Conservation (phyloP, 2,329 filamentous ascomycete species). For the Sphaerulina populicola region DNA sequence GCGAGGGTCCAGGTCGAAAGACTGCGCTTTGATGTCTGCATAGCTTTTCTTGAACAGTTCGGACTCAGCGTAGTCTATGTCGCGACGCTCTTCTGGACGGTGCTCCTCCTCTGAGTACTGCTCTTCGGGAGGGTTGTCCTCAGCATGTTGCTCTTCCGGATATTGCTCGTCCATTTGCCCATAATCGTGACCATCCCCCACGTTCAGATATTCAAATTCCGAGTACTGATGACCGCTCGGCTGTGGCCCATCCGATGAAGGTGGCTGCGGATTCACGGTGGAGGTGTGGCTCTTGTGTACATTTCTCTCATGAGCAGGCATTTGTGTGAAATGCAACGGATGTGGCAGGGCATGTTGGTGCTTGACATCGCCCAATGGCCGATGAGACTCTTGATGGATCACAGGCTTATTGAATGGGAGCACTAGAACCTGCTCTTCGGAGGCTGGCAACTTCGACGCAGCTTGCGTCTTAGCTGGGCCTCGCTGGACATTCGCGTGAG, state of each 20-base stretch:
- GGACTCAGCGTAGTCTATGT: slow-evolving; percentile 25
- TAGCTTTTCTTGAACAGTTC: slow-evolving; percentile 27
- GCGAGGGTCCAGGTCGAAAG: slow-evolving; percentile 26
- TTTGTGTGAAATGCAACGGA: neutral
- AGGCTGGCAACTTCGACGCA: neutral
- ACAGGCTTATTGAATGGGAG: neutral
- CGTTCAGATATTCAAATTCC: neutral
- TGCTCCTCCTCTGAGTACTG: neutral
- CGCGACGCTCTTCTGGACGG: neutral
- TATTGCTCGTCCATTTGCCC: neutral
- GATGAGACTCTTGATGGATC: neutral
- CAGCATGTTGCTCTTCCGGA: neutral
- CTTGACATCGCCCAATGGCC: neutral
- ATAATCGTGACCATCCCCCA: neutral
- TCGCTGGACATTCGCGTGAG: neutral
- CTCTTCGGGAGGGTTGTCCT: neutral
- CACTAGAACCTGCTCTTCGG: neutral
- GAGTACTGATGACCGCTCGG: neutral
- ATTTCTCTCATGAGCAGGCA: neutral
- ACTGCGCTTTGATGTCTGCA: slow-evolving; percentile 22
- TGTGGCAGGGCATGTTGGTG: neutral
- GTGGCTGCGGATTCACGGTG: neutral
- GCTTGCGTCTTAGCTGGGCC: neutral
- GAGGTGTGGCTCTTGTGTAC: neutral
- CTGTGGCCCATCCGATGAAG: neutral